Evolutionary conservation across 441 rosid genomes (phyloP), one percentile per base, ranked within the genome.

Genomic region (Erysimum cheiri): DNA sequence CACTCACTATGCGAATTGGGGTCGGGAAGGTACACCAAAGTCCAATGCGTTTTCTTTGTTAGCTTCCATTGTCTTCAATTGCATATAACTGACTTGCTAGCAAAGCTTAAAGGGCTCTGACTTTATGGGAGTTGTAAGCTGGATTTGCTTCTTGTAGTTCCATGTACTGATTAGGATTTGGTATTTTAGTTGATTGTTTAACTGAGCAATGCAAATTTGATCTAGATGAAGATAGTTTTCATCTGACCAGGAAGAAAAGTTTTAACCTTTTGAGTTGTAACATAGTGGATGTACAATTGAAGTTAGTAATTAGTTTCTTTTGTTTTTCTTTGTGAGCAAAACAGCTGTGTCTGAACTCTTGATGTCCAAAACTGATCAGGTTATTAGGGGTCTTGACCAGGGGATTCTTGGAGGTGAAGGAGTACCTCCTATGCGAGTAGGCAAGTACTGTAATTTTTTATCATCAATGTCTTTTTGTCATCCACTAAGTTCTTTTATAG

Each of bases 1-100:
- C 96, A 29, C 98, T 93, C 46, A 89, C 98, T 13, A 88, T 93
- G 97, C 89, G 96, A 33, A 76, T 93, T 83, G 98, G 98, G 2
- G 84, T 87, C 19, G 93, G 97, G 15, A 93, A 91, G 95, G 97
- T 81, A 82, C 44, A 41, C 24, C 32, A 53, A 2, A 44, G 8
- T 6, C 39, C 57, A 6, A 29, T 14, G 2, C 13, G 12, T 33
- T 43, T 19, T 58, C 44, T 52, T 52, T 0, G 8, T 54, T 40
- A 53, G 22, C 0, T 65, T 28, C 13, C 24, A 26, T 43, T 17
- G 29, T 64, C 35, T 47, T 31, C 31, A 12, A 11, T 36, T 17
- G 31, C 64, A 36, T 33, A 29, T 17, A n/a, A 22, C 24, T 6
- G 9, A 5, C 31, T 57, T 11, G n/a, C 49, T 40, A 6, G 48